These are phyloP conservation scores for Drosera spatulata DNA, from an alignment of 179 eudicot genomes.

Conservation along the genomic window DNA sequence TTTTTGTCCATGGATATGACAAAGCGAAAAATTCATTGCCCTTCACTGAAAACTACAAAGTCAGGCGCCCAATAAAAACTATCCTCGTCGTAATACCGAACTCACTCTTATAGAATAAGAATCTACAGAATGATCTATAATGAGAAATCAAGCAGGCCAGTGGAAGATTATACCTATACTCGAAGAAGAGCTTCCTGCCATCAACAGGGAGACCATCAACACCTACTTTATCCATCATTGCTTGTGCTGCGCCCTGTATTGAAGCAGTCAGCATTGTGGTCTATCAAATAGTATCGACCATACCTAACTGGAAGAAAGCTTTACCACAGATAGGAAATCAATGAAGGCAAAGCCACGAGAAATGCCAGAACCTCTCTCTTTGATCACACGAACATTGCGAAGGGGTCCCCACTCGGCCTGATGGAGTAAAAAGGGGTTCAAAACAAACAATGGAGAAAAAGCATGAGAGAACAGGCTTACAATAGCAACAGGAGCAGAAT, in stretches of 20 bases:
- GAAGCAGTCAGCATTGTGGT: conserved; percentile 11
- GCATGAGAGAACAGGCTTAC: conserved; percentile 2
- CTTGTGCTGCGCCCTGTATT: conserved; percentile 76
- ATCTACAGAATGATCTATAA: neutral
- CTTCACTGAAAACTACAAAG: neutral
- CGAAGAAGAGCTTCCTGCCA: conserved; percentile 82
- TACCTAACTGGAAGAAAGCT: neutral
- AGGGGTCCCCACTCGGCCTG: conserved; percentile 99
- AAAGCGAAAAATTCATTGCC: no score
- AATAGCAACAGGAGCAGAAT: neutral
- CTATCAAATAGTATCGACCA: neutral
- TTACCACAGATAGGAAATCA: conserved; percentile 92
- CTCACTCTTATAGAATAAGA: neutral
- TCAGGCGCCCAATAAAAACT: neutral
- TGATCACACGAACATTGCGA: conserved; percentile 88
- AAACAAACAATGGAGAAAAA: neutral
- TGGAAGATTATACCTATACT: conserved; percentile 57
- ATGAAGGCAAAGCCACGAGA: conserved; percentile 98
- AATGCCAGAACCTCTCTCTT: conserved; percentile 80
- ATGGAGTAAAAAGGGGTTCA: conserved; percentile 1
- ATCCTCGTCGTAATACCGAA: neutral
- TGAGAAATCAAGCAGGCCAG: neutral
- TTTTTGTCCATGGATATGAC: neutral
- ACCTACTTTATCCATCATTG: conserved; percentile 88
- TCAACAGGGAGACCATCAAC: conserved; percentile 84